phyloP scores from a whole-genome alignment of 805 yeast genomes.

The Kluyveromyces dobzhanskii region DNA sequence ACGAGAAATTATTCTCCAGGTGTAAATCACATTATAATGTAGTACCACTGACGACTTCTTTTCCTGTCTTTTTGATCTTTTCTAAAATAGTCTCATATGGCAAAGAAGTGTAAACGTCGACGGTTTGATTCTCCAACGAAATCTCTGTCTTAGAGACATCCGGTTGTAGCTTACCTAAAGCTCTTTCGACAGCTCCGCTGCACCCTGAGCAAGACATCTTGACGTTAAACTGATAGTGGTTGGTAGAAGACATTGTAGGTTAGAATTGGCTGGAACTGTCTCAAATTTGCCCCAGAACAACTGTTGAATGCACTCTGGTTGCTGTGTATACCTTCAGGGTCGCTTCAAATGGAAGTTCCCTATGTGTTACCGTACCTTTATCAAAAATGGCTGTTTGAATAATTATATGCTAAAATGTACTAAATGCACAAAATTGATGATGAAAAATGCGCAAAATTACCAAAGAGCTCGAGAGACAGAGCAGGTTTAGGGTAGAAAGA shows the following conservation, averaged over 20 bases:
- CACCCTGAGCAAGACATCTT: conserved; percentile 86
- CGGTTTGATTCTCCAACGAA: conserved; percentile 73
- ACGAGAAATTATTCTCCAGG: too few relatives aligned
- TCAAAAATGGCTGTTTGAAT: too few relatives aligned
- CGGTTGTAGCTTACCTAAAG: conserved; percentile 60
- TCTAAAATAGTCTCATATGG: conserved; percentile 72
- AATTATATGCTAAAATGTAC: too few relatives aligned
- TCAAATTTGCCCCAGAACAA: not conserved
- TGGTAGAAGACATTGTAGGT: conserved; percentile 19
- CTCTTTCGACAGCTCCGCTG: conserved; percentile 78
- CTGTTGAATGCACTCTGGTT: too few relatives aligned
- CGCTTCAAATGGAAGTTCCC: too few relatives aligned
- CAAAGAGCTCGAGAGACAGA: too few relatives aligned
- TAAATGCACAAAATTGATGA: too few relatives aligned
- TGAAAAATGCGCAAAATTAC: too few relatives aligned
- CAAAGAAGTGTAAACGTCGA: conserved; percentile 60
- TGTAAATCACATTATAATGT: too few relatives aligned
- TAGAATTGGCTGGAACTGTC: conserved; percentile 9
- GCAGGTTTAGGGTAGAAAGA: too few relatives aligned
- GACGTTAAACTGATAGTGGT: conserved; percentile 73
- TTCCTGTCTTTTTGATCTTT: conserved; percentile 85
- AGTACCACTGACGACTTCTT: conserved; percentile 61
- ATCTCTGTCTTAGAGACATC: conserved; percentile 60
- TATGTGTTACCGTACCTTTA: too few relatives aligned
- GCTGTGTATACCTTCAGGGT: too few relatives aligned